Conservation (phyloP, 495 filamentous ascomycete genomes). For the Chaetomium cochliodes region DNA sequence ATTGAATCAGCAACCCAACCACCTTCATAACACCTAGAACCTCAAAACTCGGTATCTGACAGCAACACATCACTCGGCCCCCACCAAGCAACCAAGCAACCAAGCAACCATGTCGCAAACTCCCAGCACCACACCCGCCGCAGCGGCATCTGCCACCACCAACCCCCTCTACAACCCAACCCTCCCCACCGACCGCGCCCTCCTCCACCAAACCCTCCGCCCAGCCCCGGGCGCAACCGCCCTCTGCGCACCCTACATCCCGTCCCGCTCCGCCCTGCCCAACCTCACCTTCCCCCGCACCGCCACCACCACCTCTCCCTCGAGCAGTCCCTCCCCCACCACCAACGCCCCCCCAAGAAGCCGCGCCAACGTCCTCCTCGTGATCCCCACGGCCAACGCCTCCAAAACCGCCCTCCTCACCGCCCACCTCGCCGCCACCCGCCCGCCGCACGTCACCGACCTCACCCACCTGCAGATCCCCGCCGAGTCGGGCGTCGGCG, state of each 20-base stretch:
- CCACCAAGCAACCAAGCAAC: not conserved
- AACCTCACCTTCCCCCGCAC: not conserved
- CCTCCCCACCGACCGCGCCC: not conserved
- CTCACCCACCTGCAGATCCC: not conserved
- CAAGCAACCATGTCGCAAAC: not conserved
- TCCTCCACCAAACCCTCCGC: not conserved
- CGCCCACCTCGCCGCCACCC: not conserved
- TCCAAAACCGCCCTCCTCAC: conserved; percentile 11
- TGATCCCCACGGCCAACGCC: conserved; percentile 26
- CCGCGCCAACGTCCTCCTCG: conserved; percentile 19
- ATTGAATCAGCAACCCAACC: not conserved
- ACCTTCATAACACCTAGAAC: not conserved
- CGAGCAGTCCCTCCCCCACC: not conserved
- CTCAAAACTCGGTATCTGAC: not conserved
- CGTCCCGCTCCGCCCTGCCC: not conserved
- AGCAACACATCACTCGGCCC: too few relatives aligned
- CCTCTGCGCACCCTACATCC: not conserved
- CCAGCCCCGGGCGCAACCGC: not conserved
- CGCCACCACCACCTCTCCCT: not conserved
- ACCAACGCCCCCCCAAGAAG: too few relatives aligned
- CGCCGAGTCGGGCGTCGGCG: conserved; percentile 25
- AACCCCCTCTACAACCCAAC: not conserved
- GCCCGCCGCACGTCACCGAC: not conserved
- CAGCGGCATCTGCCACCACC: not conserved
- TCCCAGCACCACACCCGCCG: too few relatives aligned